phyloP scores from a whole-genome alignment of 805 yeast genomes.

The Myxozyma udenii region DNA sequence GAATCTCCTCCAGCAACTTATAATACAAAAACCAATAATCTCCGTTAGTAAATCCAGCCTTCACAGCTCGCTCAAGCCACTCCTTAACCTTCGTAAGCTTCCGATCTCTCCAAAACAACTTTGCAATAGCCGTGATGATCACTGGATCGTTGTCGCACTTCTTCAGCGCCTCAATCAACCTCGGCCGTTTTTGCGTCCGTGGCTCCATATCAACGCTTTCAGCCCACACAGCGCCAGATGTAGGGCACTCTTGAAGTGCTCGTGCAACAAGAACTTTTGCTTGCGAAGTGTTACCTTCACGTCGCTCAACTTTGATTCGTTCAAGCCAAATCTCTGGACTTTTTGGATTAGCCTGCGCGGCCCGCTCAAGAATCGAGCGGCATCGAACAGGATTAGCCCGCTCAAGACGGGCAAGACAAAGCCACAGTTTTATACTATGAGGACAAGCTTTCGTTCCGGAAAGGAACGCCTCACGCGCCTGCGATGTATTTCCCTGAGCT shows the following conservation, averaged over 20 bases:
- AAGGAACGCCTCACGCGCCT: slow-evolving; percentile 50
- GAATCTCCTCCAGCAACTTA: slow-evolving; percentile 43
- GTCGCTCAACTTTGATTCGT: slow-evolving; percentile 56
- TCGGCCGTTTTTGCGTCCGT: slow-evolving; percentile 52
- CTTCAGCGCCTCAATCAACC: slow-evolving; percentile 67
- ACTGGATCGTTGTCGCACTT: slow-evolving; percentile 58
- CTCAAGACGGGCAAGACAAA: slow-evolving; percentile 49
- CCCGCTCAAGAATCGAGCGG: slow-evolving; percentile 69
- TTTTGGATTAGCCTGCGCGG: slow-evolving; percentile 50
- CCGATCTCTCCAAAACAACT: slow-evolving; percentile 62
- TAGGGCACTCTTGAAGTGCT: slow-evolving; percentile 59
- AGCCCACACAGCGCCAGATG: slow-evolving; percentile 63
- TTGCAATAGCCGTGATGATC: slow-evolving; percentile 63
- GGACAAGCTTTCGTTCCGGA: slow-evolving; percentile 53
- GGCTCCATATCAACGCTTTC: slow-evolving; percentile 49
- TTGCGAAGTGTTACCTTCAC: slow-evolving; percentile 48
- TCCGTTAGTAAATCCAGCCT: slow-evolving; percentile 58
- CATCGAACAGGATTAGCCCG: slow-evolving; percentile 53
- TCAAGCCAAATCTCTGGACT: slow-evolving; percentile 57
- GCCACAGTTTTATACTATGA: slow-evolving; percentile 51
- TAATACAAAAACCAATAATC: slow-evolving; percentile 72
- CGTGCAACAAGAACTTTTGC: slow-evolving; percentile 55
- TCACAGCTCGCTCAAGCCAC: slow-evolving; percentile 71
- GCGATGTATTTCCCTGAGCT: slow-evolving; percentile 34
- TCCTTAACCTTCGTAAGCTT: slow-evolving; percentile 60